Base-by-base conservation (phyloP, 345 rosid species). In the Excoecaria cochinchinensis region DNA sequence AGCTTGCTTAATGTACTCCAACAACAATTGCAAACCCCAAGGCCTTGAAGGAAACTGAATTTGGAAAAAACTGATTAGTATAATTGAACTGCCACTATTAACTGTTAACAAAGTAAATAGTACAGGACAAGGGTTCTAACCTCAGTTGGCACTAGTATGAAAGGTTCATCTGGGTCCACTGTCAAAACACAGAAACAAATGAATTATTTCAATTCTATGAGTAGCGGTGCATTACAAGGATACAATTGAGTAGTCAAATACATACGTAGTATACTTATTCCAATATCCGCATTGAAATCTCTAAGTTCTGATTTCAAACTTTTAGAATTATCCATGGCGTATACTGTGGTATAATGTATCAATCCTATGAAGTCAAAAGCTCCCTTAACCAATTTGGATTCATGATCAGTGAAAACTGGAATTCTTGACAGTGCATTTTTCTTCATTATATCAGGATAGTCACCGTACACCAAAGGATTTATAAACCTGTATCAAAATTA, bases 361-460 rank as follows among this genome's bases (percentile, higher is more conserved):
- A 91, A 19, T 44, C 91, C 97, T 0, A 91, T 1, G 80, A 85
- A 91, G 71, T 93, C 95, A 47, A 78, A 78, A 22, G 98, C 85
- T 36, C 91, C 92, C 84, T 82, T 90, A 1, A 94, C 77, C 73
- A 58, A 70, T 69, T 88, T 67, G 36, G 97, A 87, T 77, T 94
- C 98, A 16, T 67, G 39, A 40, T 62, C 4, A 2, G 90, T 80
- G 84, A 92, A 90, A 73, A 72, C 68, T 2, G 97, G 97, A 70
- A 94, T 77, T 70, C 97, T 94, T 7, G 91, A 78, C 42, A 90
- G 93, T 16, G 77, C 83, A 53, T 38, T 85, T 71, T 80, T 81
- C 82, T 89, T 90, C 97, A 92, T 89, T 68, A 39, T 74, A 56
- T 81, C 78, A 0, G 98, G 97, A 77, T 92, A 92, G 61, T 94